Evolutionary conservation across 2,329 filamentous ascomycete genomes (phyloP), one percentile per base, ranked within the genome.

Genomic region (Ascochyta fabae): DNA sequence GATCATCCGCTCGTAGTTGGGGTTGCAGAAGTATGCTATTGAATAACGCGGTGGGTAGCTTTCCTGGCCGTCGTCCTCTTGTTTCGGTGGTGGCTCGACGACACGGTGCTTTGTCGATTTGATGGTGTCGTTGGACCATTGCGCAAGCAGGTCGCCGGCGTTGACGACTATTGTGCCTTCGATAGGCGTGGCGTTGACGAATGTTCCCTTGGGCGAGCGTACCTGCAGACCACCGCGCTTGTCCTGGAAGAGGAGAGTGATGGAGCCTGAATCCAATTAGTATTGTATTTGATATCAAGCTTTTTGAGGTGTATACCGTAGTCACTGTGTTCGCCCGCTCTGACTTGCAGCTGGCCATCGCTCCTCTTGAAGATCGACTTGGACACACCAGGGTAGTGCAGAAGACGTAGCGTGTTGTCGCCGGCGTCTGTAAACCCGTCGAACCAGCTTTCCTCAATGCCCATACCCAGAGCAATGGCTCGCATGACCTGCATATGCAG

Each of bases 11-110:
- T 90, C 84, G 71, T 86, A 89, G 70, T 96, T 92, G 8, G 92
- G 91, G 65, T 96, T 94, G 80, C 92, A 96, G 73, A 96, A 96
- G 78, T 96, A 97, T 66, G 92, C 93, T 70, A 97, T 88, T 66
- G 89, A 94, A 71, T 97, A 97, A 26, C 80, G 64, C 6, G 91
- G 82, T 1, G 92, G 91, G 73, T 96, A 88, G 16, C 81, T 82
- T 3, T 73, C 74, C 7, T 77, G 78, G 15, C 78, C 79, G 4
- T 81, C 82, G 15, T 80, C 79, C 0, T 76, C 72, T 10, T 66
- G 59, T 35, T 72, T 73, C 4, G 72, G 67, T 0, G 91, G 90
- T 2, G 93, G 93, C 77, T 96, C 90, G 5, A 97, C 90, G 0
- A 97, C 93, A 10, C 92, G 86, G 75, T 97, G 93, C 57, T 92